These are phyloP conservation scores for Geotrichum klebahnii DNA, from an alignment of 1,139 yeast genomes.

Conservation along the genomic window DNA sequence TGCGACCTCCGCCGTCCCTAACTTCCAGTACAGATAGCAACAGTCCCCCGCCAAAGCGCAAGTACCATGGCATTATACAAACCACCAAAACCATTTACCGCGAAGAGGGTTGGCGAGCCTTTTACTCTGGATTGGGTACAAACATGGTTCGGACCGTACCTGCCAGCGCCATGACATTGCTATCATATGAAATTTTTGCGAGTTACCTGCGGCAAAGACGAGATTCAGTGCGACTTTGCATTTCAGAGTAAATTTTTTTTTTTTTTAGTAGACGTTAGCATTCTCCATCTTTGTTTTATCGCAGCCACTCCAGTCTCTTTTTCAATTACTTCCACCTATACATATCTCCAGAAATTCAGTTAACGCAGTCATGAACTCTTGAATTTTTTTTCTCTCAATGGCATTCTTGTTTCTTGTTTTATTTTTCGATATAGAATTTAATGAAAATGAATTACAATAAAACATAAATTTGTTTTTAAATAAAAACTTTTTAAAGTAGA, in stretches of 20 bases:
- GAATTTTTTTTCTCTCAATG: too few species aligned
- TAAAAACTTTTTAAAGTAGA: too few species aligned
- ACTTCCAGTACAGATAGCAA: constrained; percentile 3
- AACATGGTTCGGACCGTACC: constrained; percentile 91
- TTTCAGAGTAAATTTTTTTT: neutral
- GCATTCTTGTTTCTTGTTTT: too few species aligned
- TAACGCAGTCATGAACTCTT: too few species aligned
- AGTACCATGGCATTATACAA: constrained; percentile 43
- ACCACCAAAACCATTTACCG: constrained; percentile 53
- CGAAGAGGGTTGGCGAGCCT: constrained; percentile 76
- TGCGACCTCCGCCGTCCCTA: neutral
- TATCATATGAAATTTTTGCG: constrained; percentile 86
- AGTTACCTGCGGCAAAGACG: constrained; percentile 43
- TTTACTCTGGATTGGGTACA: constrained; percentile 84
- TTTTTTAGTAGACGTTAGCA: neutral
- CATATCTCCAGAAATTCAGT: too few species aligned
- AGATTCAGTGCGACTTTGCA: neutral
- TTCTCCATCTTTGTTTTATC: neutral
- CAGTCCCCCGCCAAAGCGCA: constrained; percentile 31
- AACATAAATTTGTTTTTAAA: too few species aligned
- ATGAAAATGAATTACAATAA: too few species aligned
- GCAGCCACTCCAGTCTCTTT: too few species aligned
- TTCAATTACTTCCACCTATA: too few species aligned
- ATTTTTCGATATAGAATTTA: too few species aligned
- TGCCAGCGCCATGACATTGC: constrained; percentile 87